Evolutionary conservation across 2,329 filamentous ascomycete genomes (phyloP).

Genomic region (Stagonosporopsis chrysanthemi): DNA sequence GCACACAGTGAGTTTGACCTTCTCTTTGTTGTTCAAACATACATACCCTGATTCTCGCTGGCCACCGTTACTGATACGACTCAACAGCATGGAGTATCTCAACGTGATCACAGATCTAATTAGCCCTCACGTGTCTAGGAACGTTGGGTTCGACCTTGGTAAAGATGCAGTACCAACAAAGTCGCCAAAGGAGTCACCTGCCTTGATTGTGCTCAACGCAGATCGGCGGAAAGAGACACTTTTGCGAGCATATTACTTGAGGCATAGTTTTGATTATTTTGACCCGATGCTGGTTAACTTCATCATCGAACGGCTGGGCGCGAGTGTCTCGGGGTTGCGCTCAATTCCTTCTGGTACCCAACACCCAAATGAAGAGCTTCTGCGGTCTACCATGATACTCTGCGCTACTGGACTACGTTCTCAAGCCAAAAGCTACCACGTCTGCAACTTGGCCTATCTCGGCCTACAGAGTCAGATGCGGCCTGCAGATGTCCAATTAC

Average conservation of each 20-base stretch:
- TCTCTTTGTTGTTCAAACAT: background rate
- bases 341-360: background rate
- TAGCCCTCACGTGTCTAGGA: background rate
- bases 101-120: slow-evolving; percentile 4
- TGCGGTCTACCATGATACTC: slow-evolving; percentile 2
- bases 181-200: background rate
- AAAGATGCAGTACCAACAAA: background rate
- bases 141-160: background rate
- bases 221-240: slow-evolving; percentile 4
- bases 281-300: slow-evolving; percentile 9
- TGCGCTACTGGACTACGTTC: slow-evolving; percentile 4
- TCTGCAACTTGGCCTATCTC: slow-evolving; percentile 4
- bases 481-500: slow-evolving; percentile 2
- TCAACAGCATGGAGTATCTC: slow-evolving; percentile 3
- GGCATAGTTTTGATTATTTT: slow-evolving; percentile 7
- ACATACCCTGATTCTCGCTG: background rate
- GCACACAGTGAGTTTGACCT: background rate
- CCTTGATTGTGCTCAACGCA: background rate
- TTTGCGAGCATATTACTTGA: background rate
- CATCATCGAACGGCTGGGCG: slow-evolving; percentile 5
- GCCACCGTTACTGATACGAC: background rate
- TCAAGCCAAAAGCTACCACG: slow-evolving; percentile 1
- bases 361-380: background rate
- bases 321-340: background rate
- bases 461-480: slow-evolving; percentile 7